Evolutionary conservation across 2,329 filamentous ascomycete genomes (phyloP).

Genomic region (Emericellopsis atlantica): DNA sequence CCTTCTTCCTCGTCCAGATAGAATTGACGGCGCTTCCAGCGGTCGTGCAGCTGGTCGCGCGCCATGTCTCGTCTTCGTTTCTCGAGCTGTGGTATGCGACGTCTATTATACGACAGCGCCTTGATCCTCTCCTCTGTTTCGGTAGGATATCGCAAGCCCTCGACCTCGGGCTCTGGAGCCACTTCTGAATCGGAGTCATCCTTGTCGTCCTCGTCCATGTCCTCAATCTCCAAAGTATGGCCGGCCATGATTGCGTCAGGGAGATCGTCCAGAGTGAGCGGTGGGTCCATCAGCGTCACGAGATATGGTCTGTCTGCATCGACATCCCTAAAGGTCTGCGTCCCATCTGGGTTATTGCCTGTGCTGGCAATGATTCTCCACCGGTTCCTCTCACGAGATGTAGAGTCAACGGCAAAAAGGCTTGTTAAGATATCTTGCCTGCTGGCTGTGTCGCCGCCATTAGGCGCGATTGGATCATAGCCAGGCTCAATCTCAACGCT

Average conservation of each 20-base stretch:
- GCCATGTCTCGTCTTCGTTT: constrained; percentile 29
- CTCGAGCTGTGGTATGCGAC: constrained; percentile 21
- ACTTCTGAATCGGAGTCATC: constrained; percentile 12
- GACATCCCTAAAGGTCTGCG: constrained; percentile 13
- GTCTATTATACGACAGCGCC: constrained; percentile 20
- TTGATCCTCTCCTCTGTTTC: constrained; percentile 22
- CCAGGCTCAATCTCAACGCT: constrained; percentile 52
- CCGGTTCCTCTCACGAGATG: constrained; percentile 10
- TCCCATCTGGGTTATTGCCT: constrained; percentile 15
- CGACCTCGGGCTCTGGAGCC: constrained; percentile 9
- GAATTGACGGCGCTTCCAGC: constrained; percentile 67
- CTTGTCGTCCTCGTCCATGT: constrained; percentile 12
- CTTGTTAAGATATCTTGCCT: constrained; percentile 48
- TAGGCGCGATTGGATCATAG: constrained; percentile 16
- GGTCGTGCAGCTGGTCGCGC: constrained; percentile 46
- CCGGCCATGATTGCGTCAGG: constrained; percentile 23
- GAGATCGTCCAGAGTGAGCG: constrained; percentile 27
- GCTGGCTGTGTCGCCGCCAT: constrained; percentile 44
- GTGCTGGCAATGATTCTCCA: constrained; percentile 1
- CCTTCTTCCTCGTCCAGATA: constrained; percentile 83
- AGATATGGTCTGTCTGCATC: constrained; percentile 25
- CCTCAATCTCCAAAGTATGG: constrained; percentile 12
- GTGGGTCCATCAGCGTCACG: constrained; percentile 31
- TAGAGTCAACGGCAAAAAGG: constrained; percentile 28
- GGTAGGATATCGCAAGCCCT: background rate